A percentile compares a stretch with the other conserved stretches of the same genome.
These are phyloP conservation scores for Oemleria cerasiformis DNA, from an alignment of 306 rosid genomes.

Conservation along the genomic window DNA sequence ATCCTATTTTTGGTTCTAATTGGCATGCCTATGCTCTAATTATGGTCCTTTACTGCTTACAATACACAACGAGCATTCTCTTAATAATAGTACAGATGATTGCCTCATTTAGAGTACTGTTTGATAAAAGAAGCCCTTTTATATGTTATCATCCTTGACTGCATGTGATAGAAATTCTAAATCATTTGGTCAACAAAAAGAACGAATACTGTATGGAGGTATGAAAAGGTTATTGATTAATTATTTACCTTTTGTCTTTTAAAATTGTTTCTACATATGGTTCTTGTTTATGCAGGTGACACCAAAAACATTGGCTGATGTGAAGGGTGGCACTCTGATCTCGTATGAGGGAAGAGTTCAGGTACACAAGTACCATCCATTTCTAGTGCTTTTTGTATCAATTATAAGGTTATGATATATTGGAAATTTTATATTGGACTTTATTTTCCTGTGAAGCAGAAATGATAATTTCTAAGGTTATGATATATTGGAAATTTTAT, in stretches of 20 bases:
- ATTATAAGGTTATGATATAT: constrained; percentile 8
- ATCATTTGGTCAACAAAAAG: constrained; percentile 74
- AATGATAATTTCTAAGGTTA: not conserved
- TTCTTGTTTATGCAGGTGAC: constrained; percentile 49
- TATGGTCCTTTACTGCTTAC: not conserved
- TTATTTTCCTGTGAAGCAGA: too few relatives aligned
- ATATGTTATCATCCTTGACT: constrained; percentile 59
- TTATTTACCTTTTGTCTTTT: not conserved
- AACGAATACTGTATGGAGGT: constrained; percentile 99
- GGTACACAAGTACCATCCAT: constrained; percentile 37
- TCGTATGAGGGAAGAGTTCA: constrained; percentile 92
- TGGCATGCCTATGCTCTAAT: constrained; percentile 10
- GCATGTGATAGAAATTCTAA: constrained; percentile 56
- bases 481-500: not conserved
- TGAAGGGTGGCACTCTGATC: constrained; percentile 96
- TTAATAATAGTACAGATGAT: not conserved
- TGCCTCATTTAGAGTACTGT: not conserved
- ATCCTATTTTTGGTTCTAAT: constrained; percentile 52
- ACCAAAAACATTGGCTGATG: constrained; percentile 96
- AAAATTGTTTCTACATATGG: constrained; percentile 15
- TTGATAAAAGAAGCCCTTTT: constrained; percentile 14
- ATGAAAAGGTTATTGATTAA: constrained; percentile 11
- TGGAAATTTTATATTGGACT: not conserved
- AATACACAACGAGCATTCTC: not conserved
- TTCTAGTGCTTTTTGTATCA: constrained; percentile 10